These are phyloP conservation scores for Geotrichum phurueaensis DNA, from an alignment of 1,139 yeast species.

Conservation along the genomic window DNA sequence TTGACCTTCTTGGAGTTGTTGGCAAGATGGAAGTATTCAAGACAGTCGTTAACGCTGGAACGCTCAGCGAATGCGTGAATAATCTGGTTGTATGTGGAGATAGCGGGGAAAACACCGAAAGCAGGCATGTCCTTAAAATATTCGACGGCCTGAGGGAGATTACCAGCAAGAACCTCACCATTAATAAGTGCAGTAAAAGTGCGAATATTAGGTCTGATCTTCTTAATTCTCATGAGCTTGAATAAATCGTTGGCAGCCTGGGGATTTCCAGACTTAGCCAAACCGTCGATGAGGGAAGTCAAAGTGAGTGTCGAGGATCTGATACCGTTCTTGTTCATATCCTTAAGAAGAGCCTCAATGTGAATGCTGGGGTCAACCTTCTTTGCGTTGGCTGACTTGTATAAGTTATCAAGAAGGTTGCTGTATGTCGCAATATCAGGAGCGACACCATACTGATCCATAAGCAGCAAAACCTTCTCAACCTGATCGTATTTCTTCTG, in stretches of 20 bases:
- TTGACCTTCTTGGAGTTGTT: conserved; percentile 31
- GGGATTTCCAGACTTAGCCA: conserved; percentile 44
- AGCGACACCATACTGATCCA: conserved; percentile 39
- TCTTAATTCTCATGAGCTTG: conserved; percentile 39
- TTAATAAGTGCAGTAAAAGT: conserved; percentile 55
- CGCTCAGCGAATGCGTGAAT: conserved; percentile 45
- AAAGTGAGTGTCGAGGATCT: conserved; percentile 47
- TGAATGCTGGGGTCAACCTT: conserved; percentile 44
- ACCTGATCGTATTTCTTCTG: conserved; percentile 36
- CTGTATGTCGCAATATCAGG: conserved; percentile 67
- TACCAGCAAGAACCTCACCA: conserved; percentile 52
- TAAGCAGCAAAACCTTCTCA: conserved; percentile 33
- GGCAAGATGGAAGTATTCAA: conserved; percentile 37
- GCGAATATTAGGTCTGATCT: conserved; percentile 36
- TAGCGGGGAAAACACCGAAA: conserved; percentile 37
- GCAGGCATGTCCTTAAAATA: conserved; percentile 45
- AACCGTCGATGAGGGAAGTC: conserved; percentile 53
- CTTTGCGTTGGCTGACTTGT: conserved; percentile 43
- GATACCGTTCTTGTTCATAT: conserved; percentile 42
- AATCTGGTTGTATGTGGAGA: conserved; percentile 56
- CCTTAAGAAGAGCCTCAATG: conserved; percentile 39
- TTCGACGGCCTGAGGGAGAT: conserved; percentile 43
- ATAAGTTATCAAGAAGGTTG: conserved; percentile 51
- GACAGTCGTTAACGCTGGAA: conserved; percentile 39
- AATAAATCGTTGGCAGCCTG: conserved; percentile 51